Evolutionary conservation across 257 asterid genomes (phyloP).

Genomic region (Nemophila menziesii): DNA sequence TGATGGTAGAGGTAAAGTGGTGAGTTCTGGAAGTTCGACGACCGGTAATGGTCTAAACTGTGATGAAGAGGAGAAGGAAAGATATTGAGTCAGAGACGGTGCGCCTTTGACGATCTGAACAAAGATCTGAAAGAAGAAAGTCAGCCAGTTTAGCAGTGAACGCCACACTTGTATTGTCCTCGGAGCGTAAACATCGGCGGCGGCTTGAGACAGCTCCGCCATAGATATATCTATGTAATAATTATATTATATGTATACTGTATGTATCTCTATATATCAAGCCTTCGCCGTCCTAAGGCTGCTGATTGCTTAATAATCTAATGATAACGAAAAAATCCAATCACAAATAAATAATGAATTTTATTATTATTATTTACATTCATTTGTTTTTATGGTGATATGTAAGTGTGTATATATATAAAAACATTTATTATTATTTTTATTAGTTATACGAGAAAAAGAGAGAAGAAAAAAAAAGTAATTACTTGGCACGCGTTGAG

Average conservation of each 20-base stretch:
- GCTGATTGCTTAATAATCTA: neutral
- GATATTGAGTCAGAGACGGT: slow-evolving; percentile 64
- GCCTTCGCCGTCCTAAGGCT: neutral
- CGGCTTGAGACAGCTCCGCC: slow-evolving; percentile 67
- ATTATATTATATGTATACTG: neutral
- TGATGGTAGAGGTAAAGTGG: no score
- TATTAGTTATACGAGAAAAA: no score
- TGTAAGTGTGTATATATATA: no score
- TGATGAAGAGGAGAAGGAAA: slow-evolving; percentile 38
- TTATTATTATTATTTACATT: no score
- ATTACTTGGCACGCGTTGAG: neutral
- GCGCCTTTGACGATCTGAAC: slow-evolving; percentile 83
- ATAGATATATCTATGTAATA: slow-evolving; percentile 16
- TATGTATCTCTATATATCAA: neutral
- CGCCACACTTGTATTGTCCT: slow-evolving; percentile 77
- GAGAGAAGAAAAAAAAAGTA: neutral
- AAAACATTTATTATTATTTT: no score
- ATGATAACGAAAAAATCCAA: neutral
- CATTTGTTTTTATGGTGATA: neutral
- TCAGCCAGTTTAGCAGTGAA: slow-evolving; percentile 68
- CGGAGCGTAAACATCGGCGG: slow-evolving; percentile 64
- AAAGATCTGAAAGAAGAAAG: slow-evolving; percentile 84
- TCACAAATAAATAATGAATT: neutral
- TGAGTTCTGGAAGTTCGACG: slow-evolving; percentile 63
- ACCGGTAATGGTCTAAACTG: slow-evolving; percentile 63